phyloP scores from a whole-genome alignment of 2,329 filamentous ascomycete species.

The Thielaviopsis ethacetica region DNA sequence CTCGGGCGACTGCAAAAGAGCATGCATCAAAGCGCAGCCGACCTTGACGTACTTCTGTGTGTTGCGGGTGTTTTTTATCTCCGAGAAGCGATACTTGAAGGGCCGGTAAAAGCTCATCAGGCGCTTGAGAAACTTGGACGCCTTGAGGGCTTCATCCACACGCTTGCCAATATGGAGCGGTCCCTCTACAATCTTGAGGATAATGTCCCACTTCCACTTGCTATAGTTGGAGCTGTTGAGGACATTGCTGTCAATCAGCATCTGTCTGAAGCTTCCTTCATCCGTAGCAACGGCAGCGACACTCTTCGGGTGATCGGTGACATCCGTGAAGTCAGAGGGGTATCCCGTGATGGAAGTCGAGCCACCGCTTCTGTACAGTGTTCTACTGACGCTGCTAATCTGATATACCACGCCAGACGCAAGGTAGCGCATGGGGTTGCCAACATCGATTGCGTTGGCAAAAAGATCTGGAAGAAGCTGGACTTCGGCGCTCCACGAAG shows the following conservation, averaged over 20 bases:
- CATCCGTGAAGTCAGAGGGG: slow-evolving; percentile 22
- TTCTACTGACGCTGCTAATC: slow-evolving; percentile 92
- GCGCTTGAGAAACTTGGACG: slow-evolving; percentile 90
- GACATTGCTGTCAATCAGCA: slow-evolving; percentile 65
- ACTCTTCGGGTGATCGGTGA: slow-evolving; percentile 36
- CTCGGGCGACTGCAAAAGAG: slow-evolving; percentile 69
- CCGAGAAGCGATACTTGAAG: slow-evolving; percentile 91
- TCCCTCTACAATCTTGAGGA: slow-evolving; percentile 80
- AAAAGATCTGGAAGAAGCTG: slow-evolving; percentile 82
- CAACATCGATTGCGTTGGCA: slow-evolving; percentile 55
- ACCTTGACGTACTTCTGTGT: slow-evolving; percentile 88
- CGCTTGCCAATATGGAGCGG: slow-evolving; percentile 81
- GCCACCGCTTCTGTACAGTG: slow-evolving; percentile 59
- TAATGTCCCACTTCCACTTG: slow-evolving; percentile 97
- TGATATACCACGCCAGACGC: slow-evolving; percentile 90
- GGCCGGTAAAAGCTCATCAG: slow-evolving; percentile 89
- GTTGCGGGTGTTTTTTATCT: slow-evolving; percentile 74
- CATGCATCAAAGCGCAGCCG: slow-evolving; percentile 76
- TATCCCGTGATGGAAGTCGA: background rate
- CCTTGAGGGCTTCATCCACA: slow-evolving; percentile 84
- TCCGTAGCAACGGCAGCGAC: slow-evolving; percentile 20
- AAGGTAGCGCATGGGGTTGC: slow-evolving; percentile 55
- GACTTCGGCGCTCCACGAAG: slow-evolving; percentile 64
- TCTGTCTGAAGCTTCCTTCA: slow-evolving; percentile 46
- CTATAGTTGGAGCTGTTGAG: slow-evolving; percentile 75